Percentiles rank a stretch among this genome's conserved stretches.
Conservation (phyloP, 768 basidiomycete genomes). For the Auricularia cornea region DNA sequence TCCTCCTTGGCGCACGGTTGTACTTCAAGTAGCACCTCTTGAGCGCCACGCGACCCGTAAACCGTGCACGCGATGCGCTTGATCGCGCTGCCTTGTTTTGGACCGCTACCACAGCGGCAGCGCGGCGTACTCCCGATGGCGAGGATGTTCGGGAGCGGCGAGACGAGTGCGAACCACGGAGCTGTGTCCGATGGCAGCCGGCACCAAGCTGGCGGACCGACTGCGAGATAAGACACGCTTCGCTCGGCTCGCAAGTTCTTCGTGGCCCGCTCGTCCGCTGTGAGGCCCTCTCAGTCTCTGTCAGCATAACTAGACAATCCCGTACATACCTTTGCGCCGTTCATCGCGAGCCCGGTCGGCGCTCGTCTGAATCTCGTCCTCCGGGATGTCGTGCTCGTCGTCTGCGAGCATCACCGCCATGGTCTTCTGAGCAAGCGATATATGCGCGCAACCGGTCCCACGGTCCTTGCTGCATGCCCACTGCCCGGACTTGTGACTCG, state of each 20-base stretch:
- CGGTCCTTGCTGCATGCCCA: too few relatives aligned
- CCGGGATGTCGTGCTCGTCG: too few relatives aligned
- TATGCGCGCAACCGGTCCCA: too few relatives aligned
- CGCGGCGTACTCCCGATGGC: slow-evolving; percentile 2
- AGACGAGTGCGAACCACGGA: not conserved
- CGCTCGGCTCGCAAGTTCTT: not conserved
- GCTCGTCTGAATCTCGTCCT: too few relatives aligned
- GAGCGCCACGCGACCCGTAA: too few relatives aligned
- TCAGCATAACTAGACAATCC: not conserved
- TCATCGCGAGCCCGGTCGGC: too few relatives aligned
- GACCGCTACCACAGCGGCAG: slow-evolving; percentile 6
- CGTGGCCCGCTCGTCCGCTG: not conserved
- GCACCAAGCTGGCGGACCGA: not conserved
- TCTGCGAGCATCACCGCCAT: too few relatives aligned
- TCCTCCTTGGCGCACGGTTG: not conserved
- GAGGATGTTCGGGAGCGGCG: not conserved
- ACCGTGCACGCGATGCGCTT: too few relatives aligned
- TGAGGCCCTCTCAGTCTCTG: not conserved
- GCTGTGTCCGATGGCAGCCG: not conserved
- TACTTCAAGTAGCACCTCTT: not conserved
- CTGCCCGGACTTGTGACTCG: too few relatives aligned
- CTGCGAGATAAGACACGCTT: not conserved
- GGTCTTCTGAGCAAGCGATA: too few relatives aligned
- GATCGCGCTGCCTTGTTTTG: too few relatives aligned
- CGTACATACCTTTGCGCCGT: not conserved